Evolutionary conservation across 208 protist species (phyloP).

Genomic region (Kentomonas sorsogonicus): DNA sequence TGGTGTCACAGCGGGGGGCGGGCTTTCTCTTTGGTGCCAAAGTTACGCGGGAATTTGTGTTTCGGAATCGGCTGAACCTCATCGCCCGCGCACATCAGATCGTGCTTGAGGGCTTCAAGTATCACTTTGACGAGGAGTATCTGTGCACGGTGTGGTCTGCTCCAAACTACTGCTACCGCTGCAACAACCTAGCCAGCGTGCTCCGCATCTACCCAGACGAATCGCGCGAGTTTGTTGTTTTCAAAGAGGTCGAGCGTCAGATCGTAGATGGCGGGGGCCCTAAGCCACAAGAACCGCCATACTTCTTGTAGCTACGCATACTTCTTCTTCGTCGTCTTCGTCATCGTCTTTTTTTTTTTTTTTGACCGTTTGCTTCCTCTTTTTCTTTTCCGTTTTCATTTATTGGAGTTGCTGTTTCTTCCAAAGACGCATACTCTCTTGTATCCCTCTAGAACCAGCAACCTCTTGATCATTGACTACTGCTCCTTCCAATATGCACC

Average conservation of each 20-base stretch:
- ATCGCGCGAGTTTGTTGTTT: slow-evolving; percentile 80
- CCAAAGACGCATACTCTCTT: background rate
- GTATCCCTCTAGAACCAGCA: background rate
- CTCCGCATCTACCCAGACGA: slow-evolving; percentile 88
- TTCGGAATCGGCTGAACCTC: slow-evolving; percentile 79
- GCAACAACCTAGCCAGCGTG: slow-evolving; percentile 93
- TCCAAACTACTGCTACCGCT: slow-evolving; percentile 98
- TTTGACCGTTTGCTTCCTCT: background rate
- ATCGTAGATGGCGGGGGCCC: slow-evolving; percentile 26
- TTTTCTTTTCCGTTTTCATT: too few species aligned
- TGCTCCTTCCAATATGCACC: background rate
- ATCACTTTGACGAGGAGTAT: slow-evolving; percentile 82
- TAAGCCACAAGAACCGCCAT: slow-evolving; percentile 36
- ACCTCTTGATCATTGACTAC: background rate
- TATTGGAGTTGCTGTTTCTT: too few species aligned
- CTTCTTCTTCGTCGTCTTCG: background rate
- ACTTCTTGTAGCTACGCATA: slow-evolving; percentile 51
- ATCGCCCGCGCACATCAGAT: slow-evolving; percentile 89
- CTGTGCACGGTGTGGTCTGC: slow-evolving; percentile 96
- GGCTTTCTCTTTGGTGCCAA: slow-evolving; percentile 80
- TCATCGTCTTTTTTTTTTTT: slow-evolving; percentile 3
- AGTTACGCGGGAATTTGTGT: slow-evolving; percentile 75
- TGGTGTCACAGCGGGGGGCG: slow-evolving; percentile 73
- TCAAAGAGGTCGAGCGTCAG: slow-evolving; percentile 71
- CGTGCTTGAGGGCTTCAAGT: slow-evolving; percentile 88